phyloP scores from a whole-genome alignment of 1,284 basidiomycete genomes.

The Psilocybe mexicana region DNA sequence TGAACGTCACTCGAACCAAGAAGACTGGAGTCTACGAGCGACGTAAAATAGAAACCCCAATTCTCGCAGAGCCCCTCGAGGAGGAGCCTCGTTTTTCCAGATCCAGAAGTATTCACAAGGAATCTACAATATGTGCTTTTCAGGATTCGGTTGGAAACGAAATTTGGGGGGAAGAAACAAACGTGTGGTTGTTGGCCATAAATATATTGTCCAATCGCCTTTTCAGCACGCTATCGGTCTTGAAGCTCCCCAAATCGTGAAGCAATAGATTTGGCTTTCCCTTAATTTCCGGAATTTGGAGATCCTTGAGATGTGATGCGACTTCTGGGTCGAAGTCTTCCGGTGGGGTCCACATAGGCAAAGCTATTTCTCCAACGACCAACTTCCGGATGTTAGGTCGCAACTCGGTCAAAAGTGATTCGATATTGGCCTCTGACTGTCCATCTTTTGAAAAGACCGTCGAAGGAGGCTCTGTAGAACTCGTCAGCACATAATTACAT shows the following conservation, averaged over 20 bases:
- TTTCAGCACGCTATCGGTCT: conserved; percentile 28
- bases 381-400: conserved; percentile 31
- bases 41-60: conserved; percentile 48
- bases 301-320: conserved; percentile 23
- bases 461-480: conserved; percentile 6
- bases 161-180: conserved; percentile 19
- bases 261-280: conserved; percentile 40
- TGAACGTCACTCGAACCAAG: conserved; percentile 42
- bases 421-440: conserved; percentile 21
- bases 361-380: conserved; percentile 26
- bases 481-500: neutral
- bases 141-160: conserved; percentile 8
- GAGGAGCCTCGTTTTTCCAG: conserved; percentile 43
- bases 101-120: conserved; percentile 46
- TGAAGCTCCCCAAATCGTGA: conserved; percentile 38
- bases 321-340: conserved; percentile 13
- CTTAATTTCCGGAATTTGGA: conserved; percentile 35
- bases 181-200: conserved; percentile 42
- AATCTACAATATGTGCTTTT: conserved; percentile 28
- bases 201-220: conserved; percentile 39
- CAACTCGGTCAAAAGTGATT: conserved; percentile 28
- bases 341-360: conserved; percentile 27
- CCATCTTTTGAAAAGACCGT: conserved; percentile 14
- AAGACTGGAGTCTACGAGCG: conserved; percentile 37
- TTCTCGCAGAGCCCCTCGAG: conserved; percentile 42